Percentiles rank a stretch among this genome's conserved stretches.
phyloP scores from a whole-genome alignment of 768 basidiomycete species.

The Tylopilus sp. region DNA sequence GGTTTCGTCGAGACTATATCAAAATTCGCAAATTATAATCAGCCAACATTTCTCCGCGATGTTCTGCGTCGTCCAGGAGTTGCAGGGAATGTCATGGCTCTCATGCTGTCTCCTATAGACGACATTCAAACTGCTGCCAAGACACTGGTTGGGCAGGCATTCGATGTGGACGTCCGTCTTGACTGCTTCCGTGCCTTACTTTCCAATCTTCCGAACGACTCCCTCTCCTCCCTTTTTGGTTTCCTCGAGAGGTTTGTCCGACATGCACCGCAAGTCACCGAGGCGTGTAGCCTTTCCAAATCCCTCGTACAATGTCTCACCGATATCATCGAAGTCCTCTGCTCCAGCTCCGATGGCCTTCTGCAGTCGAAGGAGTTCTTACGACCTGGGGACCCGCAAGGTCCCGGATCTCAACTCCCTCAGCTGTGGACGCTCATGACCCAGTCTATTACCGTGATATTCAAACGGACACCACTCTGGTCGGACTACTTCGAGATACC shows the following conservation, averaged over 20 bases:
- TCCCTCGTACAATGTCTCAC: slow-evolving; percentile 89
- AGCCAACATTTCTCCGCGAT: slow-evolving; percentile 46
- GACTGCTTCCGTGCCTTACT: slow-evolving; percentile 86
- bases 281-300: slow-evolving; percentile 87
- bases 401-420: slow-evolving; percentile 53
- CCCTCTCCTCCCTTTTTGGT: slow-evolving; percentile 68
- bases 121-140: slow-evolving; percentile 73
- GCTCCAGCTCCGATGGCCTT: slow-evolving; percentile 66
- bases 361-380: slow-evolving; percentile 56
- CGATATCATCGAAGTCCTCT: slow-evolving; percentile 88
- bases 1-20: slow-evolving; percentile 64
- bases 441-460: slow-evolving; percentile 75
- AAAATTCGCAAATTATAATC: slow-evolving; percentile 60
- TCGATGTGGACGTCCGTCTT: slow-evolving; percentile 82
- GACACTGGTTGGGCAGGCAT: slow-evolving; percentile 77
- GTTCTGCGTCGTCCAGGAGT: slow-evolving; percentile 56
- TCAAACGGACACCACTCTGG: slow-evolving; percentile 82
- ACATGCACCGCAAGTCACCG: slow-evolving; percentile 63
- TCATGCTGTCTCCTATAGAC: slow-evolving; percentile 82
- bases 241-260: slow-evolving; percentile 64
- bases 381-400: slow-evolving; percentile 38
- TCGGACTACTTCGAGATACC: slow-evolving; percentile 72
- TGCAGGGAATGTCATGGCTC: slow-evolving; percentile 54
- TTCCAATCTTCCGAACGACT: slow-evolving; percentile 56
- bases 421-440: slow-evolving; percentile 84